Base-by-base conservation (phyloP, 257 asterid genomes). In the Nyctanthes arbortristis region DNA sequence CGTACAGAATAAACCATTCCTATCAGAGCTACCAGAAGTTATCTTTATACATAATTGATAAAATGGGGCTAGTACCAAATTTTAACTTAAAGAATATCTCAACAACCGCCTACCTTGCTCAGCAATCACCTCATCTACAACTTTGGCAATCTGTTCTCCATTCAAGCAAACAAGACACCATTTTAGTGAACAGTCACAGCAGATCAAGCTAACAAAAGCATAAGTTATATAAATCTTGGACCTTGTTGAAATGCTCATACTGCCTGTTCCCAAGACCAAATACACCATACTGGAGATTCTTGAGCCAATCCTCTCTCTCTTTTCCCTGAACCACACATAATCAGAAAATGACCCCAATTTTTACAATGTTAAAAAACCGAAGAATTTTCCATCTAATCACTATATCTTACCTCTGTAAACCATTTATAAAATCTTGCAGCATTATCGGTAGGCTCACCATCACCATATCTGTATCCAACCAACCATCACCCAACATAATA, bases 211-310 rank as follows among this genome's bases (percentile, higher is more conserved):
- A 10, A 22, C 36, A 31, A 49, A 27, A 45, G 35, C 18, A 33
- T 56, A 56, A 10, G 69, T 7, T 3, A 8, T 61, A 37, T 34
- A 54, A 32, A 40, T 33, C 40, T 33, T 73, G 49, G 37, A 93
- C 98, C 98, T 94, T 94, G 85, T 94, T 94, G 81, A 94, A 94
- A 88, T 94, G 99, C 83, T 94, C 99, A 61, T 94, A 94, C 70
- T 94, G 99, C 70, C 97, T 79, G 93, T 94, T 94, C 40, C 99
- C 99, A 70, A 94, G 98, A 70, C 99, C 99, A 79, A 94, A 94
- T 34, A 94, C 91, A 74, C 93, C 99, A 66, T 80, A 91, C 28
- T 82, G 84, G 70, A 94, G 89, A 82, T 88, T 85, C 81, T 89
- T 91, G 66, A 89, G 90, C 85, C 82, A 76, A 36, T 85, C 93